A percentile compares a stretch with the other conserved stretches of the same genome.
Evolutionary conservation across 2,329 filamentous ascomycete genomes (phyloP).

Genomic region (Xylariales sp.): DNA sequence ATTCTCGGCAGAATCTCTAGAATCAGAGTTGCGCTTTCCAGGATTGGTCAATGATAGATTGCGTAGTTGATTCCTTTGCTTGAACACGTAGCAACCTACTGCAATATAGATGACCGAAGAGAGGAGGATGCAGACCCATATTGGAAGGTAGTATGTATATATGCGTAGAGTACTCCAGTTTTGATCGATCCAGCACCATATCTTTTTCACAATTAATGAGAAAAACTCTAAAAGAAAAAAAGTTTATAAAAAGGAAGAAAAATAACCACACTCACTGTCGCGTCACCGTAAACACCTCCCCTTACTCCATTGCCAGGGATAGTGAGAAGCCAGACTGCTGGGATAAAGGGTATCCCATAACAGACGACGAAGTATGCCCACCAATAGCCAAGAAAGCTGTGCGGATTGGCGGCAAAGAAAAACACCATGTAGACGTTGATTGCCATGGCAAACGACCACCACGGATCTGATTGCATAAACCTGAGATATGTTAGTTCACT

Average conservation of each 20-base stretch:
- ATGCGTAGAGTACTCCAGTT: conserved; percentile 54
- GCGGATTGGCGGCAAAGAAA: conserved; percentile 55
- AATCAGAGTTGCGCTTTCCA: conserved; percentile 13
- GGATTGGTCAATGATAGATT: conserved; percentile 48
- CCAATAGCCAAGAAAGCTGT: conserved; percentile 67
- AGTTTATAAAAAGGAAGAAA: neutral
- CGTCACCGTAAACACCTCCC: conserved; percentile 48
- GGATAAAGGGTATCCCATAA: conserved; percentile 67
- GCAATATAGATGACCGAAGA: conserved; percentile 52
- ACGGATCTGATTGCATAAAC: conserved; percentile 73
- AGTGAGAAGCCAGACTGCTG: conserved; percentile 62
- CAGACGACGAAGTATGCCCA: conserved; percentile 67
- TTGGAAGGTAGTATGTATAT: conserved; percentile 57
- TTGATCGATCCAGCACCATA: conserved; percentile 59
- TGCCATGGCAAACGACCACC: conserved; percentile 80
- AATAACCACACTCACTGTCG: conserved; percentile 39
- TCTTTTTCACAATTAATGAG: conserved; percentile 37
- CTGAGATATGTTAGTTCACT: too few species aligned
- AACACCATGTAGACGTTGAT: conserved; percentile 73
- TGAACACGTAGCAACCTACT: conserved; percentile 57
- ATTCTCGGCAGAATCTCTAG: conserved; percentile 27
- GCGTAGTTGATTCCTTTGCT: conserved; percentile 43
- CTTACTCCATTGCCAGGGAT: conserved; percentile 34
- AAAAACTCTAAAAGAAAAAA: too few species aligned
- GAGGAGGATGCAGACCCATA: conserved; percentile 55